Base-by-base conservation (phyloP, 148 eudicot genomes). In the Spergularia bocconei region DNA sequence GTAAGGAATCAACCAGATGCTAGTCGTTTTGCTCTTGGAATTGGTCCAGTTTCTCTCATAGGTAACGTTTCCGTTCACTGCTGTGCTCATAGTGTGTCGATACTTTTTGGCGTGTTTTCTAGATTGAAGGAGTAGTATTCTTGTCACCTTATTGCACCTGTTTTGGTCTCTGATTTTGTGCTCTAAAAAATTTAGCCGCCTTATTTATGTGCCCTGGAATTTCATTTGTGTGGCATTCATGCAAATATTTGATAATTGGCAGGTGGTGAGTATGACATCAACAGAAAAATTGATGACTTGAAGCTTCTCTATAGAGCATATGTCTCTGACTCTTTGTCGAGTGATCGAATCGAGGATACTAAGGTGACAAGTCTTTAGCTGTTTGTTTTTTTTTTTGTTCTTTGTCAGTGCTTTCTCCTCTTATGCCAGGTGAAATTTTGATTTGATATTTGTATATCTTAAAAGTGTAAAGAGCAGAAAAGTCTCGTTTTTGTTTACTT, bases 231-330 rank as follows among this genome's bases (percentile, higher is more conserved):
- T 50, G 36, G 63, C 25, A 58, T 78, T 69, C 19, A 13, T 47
- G n/a, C 67, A 33, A 33, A n/a, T 71, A 19, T 75, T 50, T 69
- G 36, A 19, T 20, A 20, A 54, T 70, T 63, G 36, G 60, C 79
- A 95, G 99, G 91, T 79, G 99, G 99, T 59, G 94, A 90, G 68
- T 92, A 82, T 88, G 96, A 85, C 69, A 86, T 73, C 78, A 93
- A 90, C 38, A 78, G 88, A 75, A 92, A 84, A 67, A 88, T 88
- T 65, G 90, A 88, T 80, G 99, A 92, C 82, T 79, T 95, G 68
- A 95, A 95, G 88, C 91, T 88, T 50, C 91, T 95, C 17, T 95
- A 89, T 78, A 84, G 91, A 86, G 89, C 91, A 56, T 95, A 88
- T 87, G 79, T 89, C 55, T 65, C 86, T 21, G 90, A 95, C 86